phyloP scores from a whole-genome alignment of 2,329 filamentous ascomycete genomes.

The Lachnellula cervina region DNA sequence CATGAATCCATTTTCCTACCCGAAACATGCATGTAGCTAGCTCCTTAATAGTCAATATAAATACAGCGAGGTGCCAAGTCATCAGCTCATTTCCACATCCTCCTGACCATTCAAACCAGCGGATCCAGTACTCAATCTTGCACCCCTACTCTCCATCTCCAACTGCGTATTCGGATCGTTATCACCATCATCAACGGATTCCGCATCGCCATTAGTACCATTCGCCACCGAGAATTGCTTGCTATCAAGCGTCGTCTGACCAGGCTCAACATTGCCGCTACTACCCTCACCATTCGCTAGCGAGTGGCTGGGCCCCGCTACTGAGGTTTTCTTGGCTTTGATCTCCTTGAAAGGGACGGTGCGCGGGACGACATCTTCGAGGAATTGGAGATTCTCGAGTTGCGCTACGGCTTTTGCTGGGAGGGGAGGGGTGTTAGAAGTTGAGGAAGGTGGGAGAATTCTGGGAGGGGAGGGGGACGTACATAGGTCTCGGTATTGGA shows the following conservation, averaged over 20 bases:
- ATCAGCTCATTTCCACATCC: slow-evolving; percentile 30
- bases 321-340: slow-evolving; percentile 57
- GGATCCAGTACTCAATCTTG: slow-evolving; percentile 11
- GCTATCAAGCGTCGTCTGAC: slow-evolving; percentile 31
- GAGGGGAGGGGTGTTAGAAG: slow-evolving; percentile 41
- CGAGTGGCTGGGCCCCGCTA: slow-evolving; percentile 38
- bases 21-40: not conserved
- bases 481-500: slow-evolving; percentile 95
- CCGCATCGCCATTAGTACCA: slow-evolving; percentile 9
- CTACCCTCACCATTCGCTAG: not conserved
- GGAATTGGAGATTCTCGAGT: slow-evolving; percentile 91
- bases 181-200: slow-evolving; percentile 3
- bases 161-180: slow-evolving; percentile 30
- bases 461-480: slow-evolving; percentile 27
- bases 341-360: slow-evolving; percentile 76
- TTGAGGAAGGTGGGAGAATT: not conserved
- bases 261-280: slow-evolving; percentile 24
- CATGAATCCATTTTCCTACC: not conserved
- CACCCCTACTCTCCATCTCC: slow-evolving; percentile 28
- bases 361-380: slow-evolving; percentile 84
- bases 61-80: not conserved
- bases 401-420: slow-evolving; percentile 78
- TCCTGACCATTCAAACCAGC: slow-evolving; percentile 14
- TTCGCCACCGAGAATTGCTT: slow-evolving; percentile 12
- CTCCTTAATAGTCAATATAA: not conserved